Conservation (phyloP, 2,329 filamentous ascomycete species). For the Cladobotryum mycophilum region DNA sequence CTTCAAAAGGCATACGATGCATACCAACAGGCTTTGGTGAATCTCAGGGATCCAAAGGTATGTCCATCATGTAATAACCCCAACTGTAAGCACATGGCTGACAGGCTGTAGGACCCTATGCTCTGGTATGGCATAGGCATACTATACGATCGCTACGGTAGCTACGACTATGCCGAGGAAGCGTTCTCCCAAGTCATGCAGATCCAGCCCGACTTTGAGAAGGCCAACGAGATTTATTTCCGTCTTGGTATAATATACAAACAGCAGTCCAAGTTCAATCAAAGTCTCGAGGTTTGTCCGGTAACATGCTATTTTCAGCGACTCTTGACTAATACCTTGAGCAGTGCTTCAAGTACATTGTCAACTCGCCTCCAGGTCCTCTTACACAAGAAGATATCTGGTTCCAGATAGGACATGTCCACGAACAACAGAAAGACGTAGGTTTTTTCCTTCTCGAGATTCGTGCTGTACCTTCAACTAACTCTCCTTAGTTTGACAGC, state of each 20-base stretch:
- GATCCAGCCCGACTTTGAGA: conserved; percentile 96
- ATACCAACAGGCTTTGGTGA: conserved; percentile 91
- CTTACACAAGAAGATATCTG: conserved; percentile 97
- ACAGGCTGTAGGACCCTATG: conserved; percentile 68
- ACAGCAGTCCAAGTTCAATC: conserved; percentile 87
- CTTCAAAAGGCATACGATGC: conserved; percentile 93
- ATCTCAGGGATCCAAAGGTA: conserved; percentile 89
- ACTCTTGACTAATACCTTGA: background rate
- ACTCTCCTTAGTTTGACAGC: conserved; percentile 66
- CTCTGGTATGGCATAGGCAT: conserved; percentile 99
- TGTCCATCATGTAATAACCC: conserved; percentile 14
- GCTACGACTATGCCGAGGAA: conserved; percentile 93
- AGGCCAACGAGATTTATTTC: conserved; percentile 99
- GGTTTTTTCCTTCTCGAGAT: conserved; percentile 35
- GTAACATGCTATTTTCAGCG: background rate
- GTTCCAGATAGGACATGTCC: conserved; percentile 99
- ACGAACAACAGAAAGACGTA: conserved; percentile 98
- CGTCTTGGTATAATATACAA: conserved; percentile 99
- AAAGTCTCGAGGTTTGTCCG: conserved; percentile 78
- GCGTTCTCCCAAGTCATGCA: conserved; percentile 98
- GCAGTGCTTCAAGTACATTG: conserved; percentile 97
- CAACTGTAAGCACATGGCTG: conserved; percentile 1
- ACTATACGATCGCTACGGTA: conserved; percentile 92
- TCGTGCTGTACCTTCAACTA: background rate
- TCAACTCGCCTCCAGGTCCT: conserved; percentile 83